Evolutionary conservation across 2,329 filamentous ascomycete species (phyloP).

Genomic region (Hirsutella minnesotensis): DNA sequence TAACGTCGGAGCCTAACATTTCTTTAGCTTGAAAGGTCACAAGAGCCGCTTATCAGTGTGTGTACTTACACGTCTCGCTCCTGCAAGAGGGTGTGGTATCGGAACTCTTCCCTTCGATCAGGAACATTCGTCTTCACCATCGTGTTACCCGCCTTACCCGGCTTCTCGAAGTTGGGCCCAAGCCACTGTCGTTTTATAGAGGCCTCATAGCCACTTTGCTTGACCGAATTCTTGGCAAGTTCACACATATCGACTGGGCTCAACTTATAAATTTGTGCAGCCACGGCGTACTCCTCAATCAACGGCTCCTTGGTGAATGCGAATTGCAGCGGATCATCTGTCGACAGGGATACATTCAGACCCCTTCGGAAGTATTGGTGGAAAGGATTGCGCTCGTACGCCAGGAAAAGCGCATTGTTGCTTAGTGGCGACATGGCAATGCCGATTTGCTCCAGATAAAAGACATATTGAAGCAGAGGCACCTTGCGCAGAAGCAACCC

Average conservation of each 20-base stretch:
- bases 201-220: slow-evolving; percentile 87
- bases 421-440: slow-evolving; percentile 99
- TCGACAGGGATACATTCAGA: slow-evolving; percentile 89
- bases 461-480: slow-evolving; percentile 88
- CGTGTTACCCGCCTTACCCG: slow-evolving; percentile 74
- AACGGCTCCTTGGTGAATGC: slow-evolving; percentile 96
- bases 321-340: slow-evolving; percentile 93
- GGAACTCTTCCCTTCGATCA: slow-evolving; percentile 80
- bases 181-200: slow-evolving; percentile 87
- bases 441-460: slow-evolving; percentile 95
- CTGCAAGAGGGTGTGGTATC: slow-evolving; percentile 73
- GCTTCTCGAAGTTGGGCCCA: slow-evolving; percentile 62
- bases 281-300: slow-evolving; percentile 96
- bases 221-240: slow-evolving; percentile 88
- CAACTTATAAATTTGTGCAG: slow-evolving; percentile 96
- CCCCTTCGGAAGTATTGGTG: slow-evolving; percentile 91
- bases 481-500: slow-evolving; percentile 88
- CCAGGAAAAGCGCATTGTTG: slow-evolving; percentile 93
- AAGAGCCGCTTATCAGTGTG: not conserved
- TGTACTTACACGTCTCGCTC: slow-evolving; percentile 69
- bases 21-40: not conserved
- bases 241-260: slow-evolving; percentile 98
- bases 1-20: slow-evolving; percentile 28
- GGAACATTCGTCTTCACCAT: slow-evolving; percentile 96
- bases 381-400: slow-evolving; percentile 95